phyloP scores from a whole-genome alignment of 75 land plant species.

The Pinus tabuliformis region DNA sequence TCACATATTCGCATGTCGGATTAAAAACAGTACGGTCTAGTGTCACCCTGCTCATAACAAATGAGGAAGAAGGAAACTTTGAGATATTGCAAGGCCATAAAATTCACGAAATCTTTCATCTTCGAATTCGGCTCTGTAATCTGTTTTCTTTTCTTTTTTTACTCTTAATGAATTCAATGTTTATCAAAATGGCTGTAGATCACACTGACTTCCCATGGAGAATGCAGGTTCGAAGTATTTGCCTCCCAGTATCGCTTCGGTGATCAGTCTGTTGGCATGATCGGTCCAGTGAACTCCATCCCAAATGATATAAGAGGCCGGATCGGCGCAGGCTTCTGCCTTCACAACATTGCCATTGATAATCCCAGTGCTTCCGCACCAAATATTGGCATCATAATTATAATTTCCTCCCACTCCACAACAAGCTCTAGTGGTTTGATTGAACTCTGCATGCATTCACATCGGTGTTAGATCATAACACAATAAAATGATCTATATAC shows the following conservation, averaged over 20 bases:
- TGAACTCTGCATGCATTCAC: conserved; percentile 39
- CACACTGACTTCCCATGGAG: conserved; percentile 41
- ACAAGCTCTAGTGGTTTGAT: conserved; percentile 37
- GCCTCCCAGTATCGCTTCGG: conserved; percentile 49
- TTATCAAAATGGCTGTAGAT: conserved; percentile 22
- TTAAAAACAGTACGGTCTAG: too few species aligned
- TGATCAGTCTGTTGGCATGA: conserved; percentile 48
- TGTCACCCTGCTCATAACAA: too few species aligned
- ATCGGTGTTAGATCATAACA: background rate
- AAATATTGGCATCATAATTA: conserved; percentile 48
- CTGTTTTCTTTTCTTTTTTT: too few species aligned
- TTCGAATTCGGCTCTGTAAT: too few species aligned
- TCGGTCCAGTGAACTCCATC: conserved; percentile 89
- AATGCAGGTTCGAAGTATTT: conserved; percentile 59
- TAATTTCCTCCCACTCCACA: conserved; percentile 73
- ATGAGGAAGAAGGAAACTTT: too few species aligned
- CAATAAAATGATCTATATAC: too few species aligned
- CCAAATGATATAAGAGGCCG: conserved; percentile 74
- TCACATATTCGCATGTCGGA: too few species aligned
- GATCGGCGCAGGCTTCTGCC: conserved; percentile 57
- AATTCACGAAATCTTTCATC: too few species aligned
- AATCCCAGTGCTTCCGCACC: conserved; percentile 47
- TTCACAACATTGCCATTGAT: conserved; percentile 36
- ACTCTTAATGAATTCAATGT: too few species aligned
- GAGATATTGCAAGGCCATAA: too few species aligned